A percentile compares a stretch with the other conserved stretches of the same genome.
These are phyloP conservation scores for Termitomyces sp. DNA, from an alignment of 768 basidiomycete genomes.

Conservation along the genomic window DNA sequence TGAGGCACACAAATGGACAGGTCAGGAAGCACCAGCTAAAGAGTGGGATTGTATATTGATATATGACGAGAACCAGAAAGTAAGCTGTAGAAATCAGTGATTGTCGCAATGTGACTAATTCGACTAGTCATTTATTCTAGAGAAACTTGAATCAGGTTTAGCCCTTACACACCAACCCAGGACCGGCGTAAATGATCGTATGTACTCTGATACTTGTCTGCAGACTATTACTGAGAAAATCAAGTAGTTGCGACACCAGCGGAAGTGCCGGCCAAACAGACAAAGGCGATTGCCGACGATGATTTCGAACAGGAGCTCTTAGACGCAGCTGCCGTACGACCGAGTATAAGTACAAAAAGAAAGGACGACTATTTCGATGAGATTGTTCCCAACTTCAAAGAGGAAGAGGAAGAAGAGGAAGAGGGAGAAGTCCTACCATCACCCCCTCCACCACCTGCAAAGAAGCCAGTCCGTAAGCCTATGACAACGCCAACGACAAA, in stretches of 20 bases:
- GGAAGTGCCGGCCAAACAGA: slow-evolving; percentile 9
- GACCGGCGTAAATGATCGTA: slow-evolving; percentile 17
- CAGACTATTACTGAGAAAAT: not conserved
- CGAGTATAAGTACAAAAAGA: slow-evolving; percentile 27
- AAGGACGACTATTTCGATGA: slow-evolving; percentile 41
- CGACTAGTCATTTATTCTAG: slow-evolving; percentile 60
- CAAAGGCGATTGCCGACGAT: slow-evolving; percentile 16
- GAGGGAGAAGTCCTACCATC: slow-evolving; percentile 25
- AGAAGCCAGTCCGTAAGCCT: not conserved
- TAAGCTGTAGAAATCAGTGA: slow-evolving; percentile 25
- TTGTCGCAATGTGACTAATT: slow-evolving; percentile 9
- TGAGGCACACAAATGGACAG: slow-evolving; percentile 53
- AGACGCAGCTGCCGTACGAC: slow-evolving; percentile 19
- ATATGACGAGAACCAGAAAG: slow-evolving; percentile 71
- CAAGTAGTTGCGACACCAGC: slow-evolving; percentile 9
- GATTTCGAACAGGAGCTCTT: slow-evolving; percentile 23
- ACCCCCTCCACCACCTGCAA: slow-evolving; percentile 9
- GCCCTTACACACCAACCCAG: slow-evolving; percentile 50
- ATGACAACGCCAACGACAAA: not conserved
- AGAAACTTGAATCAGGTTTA: slow-evolving; percentile 68
- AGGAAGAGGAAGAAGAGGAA: slow-evolving; percentile 35
- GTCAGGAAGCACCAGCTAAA: slow-evolving; percentile 52
- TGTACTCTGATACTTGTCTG: not conserved
- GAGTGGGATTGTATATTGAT: slow-evolving; percentile 77
- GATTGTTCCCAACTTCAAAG: slow-evolving; percentile 26